These are phyloP conservation scores for Heterobasidion irregulare DNA, from an alignment of 1,284 basidiomycete species.

Conservation along the genomic window DNA sequence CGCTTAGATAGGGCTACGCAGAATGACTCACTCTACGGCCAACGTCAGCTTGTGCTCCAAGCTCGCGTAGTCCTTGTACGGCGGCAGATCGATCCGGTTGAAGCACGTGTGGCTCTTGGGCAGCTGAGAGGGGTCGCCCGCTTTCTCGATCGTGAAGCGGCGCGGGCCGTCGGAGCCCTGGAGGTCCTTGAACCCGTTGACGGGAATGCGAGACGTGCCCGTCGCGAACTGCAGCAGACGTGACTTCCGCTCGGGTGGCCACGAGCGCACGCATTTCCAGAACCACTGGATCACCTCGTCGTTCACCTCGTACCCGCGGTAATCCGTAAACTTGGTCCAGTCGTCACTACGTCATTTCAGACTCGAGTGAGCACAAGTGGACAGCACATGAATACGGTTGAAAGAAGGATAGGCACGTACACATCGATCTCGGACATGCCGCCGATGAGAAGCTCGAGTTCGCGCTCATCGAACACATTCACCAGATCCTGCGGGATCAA, in stretches of 20 bases:
- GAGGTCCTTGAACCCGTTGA: slow-evolving; percentile 98
- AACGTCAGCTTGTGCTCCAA: slow-evolving; percentile 85
- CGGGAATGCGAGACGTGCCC: slow-evolving; percentile 94
- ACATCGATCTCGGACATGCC: slow-evolving; percentile 99
- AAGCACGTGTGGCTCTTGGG: slow-evolving; percentile 91
- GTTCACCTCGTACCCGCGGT: slow-evolving; percentile 76
- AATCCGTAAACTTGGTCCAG: slow-evolving; percentile 84
- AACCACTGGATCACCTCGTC: slow-evolving; percentile 99
- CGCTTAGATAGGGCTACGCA: slow-evolving; percentile 2
- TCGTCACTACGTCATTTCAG: slow-evolving; percentile 48
- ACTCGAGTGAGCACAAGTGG: neutral
- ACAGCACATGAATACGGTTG: neutral
- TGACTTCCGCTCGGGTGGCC: slow-evolving; percentile 95
- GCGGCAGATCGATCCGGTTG: slow-evolving; percentile 86
- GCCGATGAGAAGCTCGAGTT: slow-evolving; percentile 93
- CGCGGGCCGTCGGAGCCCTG: slow-evolving; percentile 96
- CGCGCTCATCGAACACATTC: slow-evolving; percentile 97
- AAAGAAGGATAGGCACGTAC: slow-evolving; percentile 34
- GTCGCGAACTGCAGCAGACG: slow-evolving; percentile 95
- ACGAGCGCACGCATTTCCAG: slow-evolving; percentile 96
- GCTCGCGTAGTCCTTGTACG: slow-evolving; percentile 86
- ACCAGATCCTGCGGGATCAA: slow-evolving; percentile 93
- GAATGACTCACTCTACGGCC: slow-evolving; percentile 72
- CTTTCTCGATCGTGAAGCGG: slow-evolving; percentile 93
- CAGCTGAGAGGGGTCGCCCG: slow-evolving; percentile 84